Conservation (phyloP, 257 asterid species). For the Primulina tabacum region DNA sequence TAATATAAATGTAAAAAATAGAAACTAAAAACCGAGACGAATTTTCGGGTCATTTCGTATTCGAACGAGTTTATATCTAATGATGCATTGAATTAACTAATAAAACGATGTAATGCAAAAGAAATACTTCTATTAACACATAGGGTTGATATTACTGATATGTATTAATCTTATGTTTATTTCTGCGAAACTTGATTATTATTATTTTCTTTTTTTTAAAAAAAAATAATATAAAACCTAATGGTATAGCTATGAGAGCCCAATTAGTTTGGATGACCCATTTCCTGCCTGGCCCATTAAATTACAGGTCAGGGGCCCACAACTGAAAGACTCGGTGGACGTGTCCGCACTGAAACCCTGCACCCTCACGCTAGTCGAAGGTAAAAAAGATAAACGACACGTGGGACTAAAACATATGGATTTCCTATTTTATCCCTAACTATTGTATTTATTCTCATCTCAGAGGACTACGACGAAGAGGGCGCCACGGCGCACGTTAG, state of each 20-base stretch:
- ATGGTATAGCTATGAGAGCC: background rate
- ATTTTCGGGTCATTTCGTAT: too few species aligned
- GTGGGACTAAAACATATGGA: background rate
- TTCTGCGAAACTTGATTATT: too few species aligned
- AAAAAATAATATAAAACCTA: background rate
- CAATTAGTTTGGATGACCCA: background rate
- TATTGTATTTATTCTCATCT: conserved; percentile 10
- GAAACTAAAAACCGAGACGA: background rate
- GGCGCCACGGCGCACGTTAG: conserved; percentile 88
- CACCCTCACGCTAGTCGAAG: conserved; percentile 80
- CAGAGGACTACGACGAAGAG: conserved; percentile 87
- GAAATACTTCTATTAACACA: too few species aligned
- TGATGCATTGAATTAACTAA: too few species aligned
- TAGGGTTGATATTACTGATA: too few species aligned
- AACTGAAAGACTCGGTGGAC: conserved; percentile 84
- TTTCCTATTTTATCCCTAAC: conserved; percentile 32
- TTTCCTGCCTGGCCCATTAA: conserved; percentile 20
- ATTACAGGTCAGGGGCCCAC: conserved; percentile 78
- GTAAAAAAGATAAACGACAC: conserved; percentile 35
- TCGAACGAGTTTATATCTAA: background rate
- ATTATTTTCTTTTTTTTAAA: too few species aligned
- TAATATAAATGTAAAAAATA: too few species aligned
- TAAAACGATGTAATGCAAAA: too few species aligned
- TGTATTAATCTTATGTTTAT: too few species aligned
- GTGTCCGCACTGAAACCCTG: conserved; percentile 91